phyloP scores from a whole-genome alignment of 805 yeast species.

The Peterozyma toletana region DNA sequence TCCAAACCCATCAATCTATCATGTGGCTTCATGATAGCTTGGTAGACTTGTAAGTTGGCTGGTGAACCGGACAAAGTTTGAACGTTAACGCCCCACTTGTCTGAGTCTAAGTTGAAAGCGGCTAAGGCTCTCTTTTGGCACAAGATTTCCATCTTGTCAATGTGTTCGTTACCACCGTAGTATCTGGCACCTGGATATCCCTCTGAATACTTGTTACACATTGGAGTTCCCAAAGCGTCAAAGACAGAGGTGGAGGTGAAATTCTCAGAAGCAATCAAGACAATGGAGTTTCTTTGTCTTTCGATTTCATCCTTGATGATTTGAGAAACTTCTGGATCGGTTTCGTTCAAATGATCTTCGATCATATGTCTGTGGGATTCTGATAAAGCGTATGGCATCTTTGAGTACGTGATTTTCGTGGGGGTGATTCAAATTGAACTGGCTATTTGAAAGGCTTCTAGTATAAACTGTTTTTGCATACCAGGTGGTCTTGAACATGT shows the following conservation, averaged over 20 bases:
- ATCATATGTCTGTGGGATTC: conserved; percentile 59
- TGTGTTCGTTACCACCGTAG: conserved; percentile 97
- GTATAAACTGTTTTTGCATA: too few species aligned
- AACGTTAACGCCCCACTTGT: conserved; percentile 96
- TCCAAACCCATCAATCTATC: conserved; percentile 98
- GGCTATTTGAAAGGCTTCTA: too few species aligned
- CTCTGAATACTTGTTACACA: conserved; percentile 98
- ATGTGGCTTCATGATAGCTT: conserved; percentile 90
- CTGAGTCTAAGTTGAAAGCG: conserved; percentile 75
- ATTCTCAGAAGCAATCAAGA: conserved; percentile 93
- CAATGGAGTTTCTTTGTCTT: conserved; percentile 92
- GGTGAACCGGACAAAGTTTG: conserved; percentile 97
- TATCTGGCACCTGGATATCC: conserved; percentile 99
- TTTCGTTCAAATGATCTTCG: conserved; percentile 52
- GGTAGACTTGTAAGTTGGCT: conserved; percentile 94
- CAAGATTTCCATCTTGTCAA: conserved; percentile 85
- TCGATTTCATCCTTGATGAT: conserved; percentile 73
- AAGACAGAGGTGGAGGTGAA: conserved; percentile 94
- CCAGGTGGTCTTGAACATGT: too few species aligned
- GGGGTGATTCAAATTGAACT: too few species aligned
- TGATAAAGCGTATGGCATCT: conserved; percentile 58
- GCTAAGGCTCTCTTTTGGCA: conserved; percentile 93
- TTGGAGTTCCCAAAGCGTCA: conserved; percentile 94
- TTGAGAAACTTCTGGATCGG: conserved; percentile 73
- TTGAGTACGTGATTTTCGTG: background rate